Percentiles rank a stretch among this genome's conserved stretches.
phyloP scores from a whole-genome alignment of 352 stramenopile genomes.

The Globisporangium canariense region DNA sequence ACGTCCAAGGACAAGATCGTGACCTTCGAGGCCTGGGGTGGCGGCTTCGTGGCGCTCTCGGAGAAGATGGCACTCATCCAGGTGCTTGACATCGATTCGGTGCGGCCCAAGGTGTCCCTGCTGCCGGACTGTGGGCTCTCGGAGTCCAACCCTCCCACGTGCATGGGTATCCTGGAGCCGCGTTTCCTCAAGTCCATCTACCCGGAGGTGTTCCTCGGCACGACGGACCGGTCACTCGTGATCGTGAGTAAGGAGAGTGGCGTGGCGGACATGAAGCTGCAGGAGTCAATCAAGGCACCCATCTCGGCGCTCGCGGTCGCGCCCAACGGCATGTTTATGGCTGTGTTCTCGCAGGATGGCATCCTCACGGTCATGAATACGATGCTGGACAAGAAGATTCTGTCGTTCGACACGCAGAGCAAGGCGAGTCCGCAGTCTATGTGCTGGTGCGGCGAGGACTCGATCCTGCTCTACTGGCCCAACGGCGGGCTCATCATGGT shows the following conservation, averaged over 20 bases:
- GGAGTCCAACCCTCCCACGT: slow-evolving; percentile 71
- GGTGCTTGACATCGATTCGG: slow-evolving; percentile 74
- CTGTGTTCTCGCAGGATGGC: slow-evolving; percentile 92
- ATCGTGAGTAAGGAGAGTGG: slow-evolving; percentile 69
- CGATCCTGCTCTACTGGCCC: slow-evolving; percentile 87
- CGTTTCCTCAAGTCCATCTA: slow-evolving; percentile 89
- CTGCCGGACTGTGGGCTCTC: slow-evolving; percentile 72
- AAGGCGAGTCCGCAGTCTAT: slow-evolving; percentile 71
- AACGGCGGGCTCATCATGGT: slow-evolving; percentile 77
- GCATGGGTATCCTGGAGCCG: slow-evolving; percentile 91
- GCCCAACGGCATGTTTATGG: slow-evolving; percentile 94
- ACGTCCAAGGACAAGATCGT: slow-evolving; percentile 73
- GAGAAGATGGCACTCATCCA: slow-evolving; percentile 83
- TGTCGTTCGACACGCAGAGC: slow-evolving; percentile 87
- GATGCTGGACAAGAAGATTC: slow-evolving; percentile 94
- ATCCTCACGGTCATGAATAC: slow-evolving; percentile 94
- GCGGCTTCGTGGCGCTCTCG: slow-evolving; percentile 71
- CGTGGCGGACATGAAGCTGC: slow-evolving; percentile 81
- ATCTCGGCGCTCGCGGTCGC: slow-evolving; percentile 93
- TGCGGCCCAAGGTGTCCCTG: slow-evolving; percentile 71
- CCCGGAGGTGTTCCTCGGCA: slow-evolving; percentile 93
- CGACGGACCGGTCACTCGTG: slow-evolving; percentile 88
- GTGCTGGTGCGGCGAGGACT: slow-evolving; percentile 90
- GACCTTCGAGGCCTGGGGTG: slow-evolving; percentile 73
- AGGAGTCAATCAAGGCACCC: slow-evolving; percentile 74